Percentiles rank a stretch among this genome's conserved stretches.
These are phyloP conservation scores for Capsella rubella DNA, from an alignment of 441 rosid genomes.

Conservation along the genomic window DNA sequence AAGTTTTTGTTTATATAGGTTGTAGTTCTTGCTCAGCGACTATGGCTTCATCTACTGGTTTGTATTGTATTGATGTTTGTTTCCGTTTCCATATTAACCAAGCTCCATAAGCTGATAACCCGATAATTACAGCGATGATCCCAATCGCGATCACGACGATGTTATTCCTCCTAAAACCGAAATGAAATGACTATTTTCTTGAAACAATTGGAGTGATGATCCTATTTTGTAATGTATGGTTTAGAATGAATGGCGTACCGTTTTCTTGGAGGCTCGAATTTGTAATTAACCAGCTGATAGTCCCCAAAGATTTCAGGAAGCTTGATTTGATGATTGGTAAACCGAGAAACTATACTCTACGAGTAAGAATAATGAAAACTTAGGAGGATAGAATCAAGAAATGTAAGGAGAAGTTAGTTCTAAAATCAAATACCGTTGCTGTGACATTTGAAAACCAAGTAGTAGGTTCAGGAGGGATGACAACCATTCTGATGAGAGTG, in stretches of 20 bases:
- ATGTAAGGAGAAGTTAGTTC: slow-evolving; percentile 8
- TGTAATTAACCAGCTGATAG: slow-evolving; percentile 67
- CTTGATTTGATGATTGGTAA: slow-evolving; percentile 64
- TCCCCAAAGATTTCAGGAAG: slow-evolving; percentile 72
- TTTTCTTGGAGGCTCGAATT: slow-evolving; percentile 57
- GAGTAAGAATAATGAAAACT: not conserved
- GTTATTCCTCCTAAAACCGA: slow-evolving; percentile 52
- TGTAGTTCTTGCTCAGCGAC: slow-evolving; percentile 79
- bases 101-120: slow-evolving; percentile 56
- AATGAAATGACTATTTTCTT: not conserved
- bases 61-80: slow-evolving; percentile 53
- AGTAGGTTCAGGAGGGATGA: slow-evolving; percentile 61
- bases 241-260: slow-evolving; percentile 47
- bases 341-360: slow-evolving; percentile 68
- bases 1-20: slow-evolving; percentile 47
- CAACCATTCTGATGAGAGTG: slow-evolving; percentile 60
- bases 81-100: slow-evolving; percentile 63
- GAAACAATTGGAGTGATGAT: not conserved
- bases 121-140: slow-evolving; percentile 41
- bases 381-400: not conserved
- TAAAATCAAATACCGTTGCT: slow-evolving; percentile 57
- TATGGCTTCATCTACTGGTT: slow-evolving; percentile 57
- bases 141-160: slow-evolving; percentile 39
- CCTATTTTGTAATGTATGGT: not conserved
- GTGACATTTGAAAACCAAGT: slow-evolving; percentile 61